Evolutionary conservation across 768 basidiomycete genomes (phyloP), one percentile per base, ranked within the genome.

Genomic region (Russula brevipes): DNA sequence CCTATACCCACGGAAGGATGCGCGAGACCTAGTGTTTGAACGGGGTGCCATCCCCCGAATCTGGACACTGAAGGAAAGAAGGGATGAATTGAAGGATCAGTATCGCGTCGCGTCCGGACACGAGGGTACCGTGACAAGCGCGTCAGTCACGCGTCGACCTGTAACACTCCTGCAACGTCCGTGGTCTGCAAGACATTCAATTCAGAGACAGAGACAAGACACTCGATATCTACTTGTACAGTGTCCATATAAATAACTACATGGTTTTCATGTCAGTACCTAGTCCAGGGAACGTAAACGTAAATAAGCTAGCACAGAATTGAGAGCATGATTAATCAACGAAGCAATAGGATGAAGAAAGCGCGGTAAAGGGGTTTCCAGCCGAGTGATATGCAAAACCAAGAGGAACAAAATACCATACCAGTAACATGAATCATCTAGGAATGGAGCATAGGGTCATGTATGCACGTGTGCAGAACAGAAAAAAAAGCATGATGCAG

Each of bases 1-100:
- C 56, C 73, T 64, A 16, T 49, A 70, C 5, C 83, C 81, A 55
- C 85, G 75, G 60, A 75, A 79, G 19, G 70, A 70, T 1, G 71
- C 68, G 30, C 71, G 67, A 10, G 73, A 72, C 54, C 78, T 66
- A 17, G 60, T 59, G 57, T 66, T 66, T 24, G 19, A 57, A n/a
- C 67, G 60, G 36, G 49, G 57, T 35, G 60, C 60, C 67, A 68
- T 68, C 33, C 9, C 35, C 31, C 36, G n/a, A 44, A 14, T 31
- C 16, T 38, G 16, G 45, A 55, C 16, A 36, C 36, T 10, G 17
- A 33, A 46, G 9, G 38, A 42, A 30, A 4, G 33, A 51, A 8
- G 49, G 39, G 14, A 38, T n/a, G 2, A 35, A 24, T 24, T 24
- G 24, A 1, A 24, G 1, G 24, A 24, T 24, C 24, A 24, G 3